phyloP scores from a whole-genome alignment of 2,329 filamentous ascomycete genomes.

The Corinectria fuckeliana region DNA sequence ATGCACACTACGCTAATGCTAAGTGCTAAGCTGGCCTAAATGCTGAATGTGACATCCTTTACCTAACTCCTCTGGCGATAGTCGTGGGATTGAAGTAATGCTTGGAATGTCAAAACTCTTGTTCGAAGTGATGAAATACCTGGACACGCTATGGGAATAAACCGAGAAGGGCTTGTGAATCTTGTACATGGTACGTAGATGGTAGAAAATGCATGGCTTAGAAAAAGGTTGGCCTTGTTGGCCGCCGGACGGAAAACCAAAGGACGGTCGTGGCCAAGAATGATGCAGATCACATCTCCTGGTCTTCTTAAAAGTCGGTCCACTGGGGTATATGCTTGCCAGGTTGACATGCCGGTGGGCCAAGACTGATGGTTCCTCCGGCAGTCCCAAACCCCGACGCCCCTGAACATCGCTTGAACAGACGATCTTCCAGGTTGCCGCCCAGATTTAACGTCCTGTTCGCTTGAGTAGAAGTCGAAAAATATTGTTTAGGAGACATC shows the following conservation, averaged over 20 bases:
- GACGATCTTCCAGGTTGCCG: background rate
- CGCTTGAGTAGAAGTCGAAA: background rate
- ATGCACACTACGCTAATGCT: too few relatives aligned
- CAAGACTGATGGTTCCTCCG: background rate
- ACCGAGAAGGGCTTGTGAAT: slow-evolving; percentile 3
- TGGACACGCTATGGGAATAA: slow-evolving; percentile 6
- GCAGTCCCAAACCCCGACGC: background rate
- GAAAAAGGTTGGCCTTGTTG: background rate
- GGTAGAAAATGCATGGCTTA: slow-evolving; percentile 6
- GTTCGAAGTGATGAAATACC: background rate
- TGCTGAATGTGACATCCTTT: too few relatives aligned
- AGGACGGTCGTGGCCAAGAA: slow-evolving; percentile 3
- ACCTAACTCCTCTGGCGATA: background rate
- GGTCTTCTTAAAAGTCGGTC: background rate
- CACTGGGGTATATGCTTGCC: background rate
- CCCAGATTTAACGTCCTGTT: background rate
- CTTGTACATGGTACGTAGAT: background rate
- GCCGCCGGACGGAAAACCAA: background rate
- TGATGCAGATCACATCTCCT: slow-evolving; percentile 8
- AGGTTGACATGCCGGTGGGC: background rate
- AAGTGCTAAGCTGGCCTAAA: too few relatives aligned
- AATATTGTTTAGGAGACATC: background rate
- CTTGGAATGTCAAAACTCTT: background rate
- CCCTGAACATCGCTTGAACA: background rate
- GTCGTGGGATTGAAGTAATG: slow-evolving; percentile 2